These are phyloP conservation scores for Botrytis porri DNA, from an alignment of 2,329 filamentous ascomycete species.

Conservation along the genomic window DNA sequence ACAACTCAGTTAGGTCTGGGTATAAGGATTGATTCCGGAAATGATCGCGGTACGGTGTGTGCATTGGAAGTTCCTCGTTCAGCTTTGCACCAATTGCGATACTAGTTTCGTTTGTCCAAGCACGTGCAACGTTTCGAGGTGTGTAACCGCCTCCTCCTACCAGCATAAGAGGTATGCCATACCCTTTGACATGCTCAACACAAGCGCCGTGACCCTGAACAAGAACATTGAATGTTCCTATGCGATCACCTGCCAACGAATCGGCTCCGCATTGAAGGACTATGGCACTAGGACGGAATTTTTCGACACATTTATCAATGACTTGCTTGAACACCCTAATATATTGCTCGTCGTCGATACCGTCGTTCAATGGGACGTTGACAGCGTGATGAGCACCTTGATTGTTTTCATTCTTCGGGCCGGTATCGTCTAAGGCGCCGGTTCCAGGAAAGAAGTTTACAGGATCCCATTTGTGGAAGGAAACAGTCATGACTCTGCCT, in stretches of 20 bases:
- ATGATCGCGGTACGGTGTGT: slow-evolving; percentile 82
- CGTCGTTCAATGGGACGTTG: slow-evolving; percentile 87
- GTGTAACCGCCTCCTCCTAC: slow-evolving; percentile 97
- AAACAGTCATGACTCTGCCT: slow-evolving; percentile 86
- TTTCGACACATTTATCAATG: slow-evolving; percentile 72
- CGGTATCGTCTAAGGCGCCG: slow-evolving; percentile 81
- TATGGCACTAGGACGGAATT: slow-evolving; percentile 86
- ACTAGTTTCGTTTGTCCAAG: slow-evolving; percentile 95
- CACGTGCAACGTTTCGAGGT: slow-evolving; percentile 89
- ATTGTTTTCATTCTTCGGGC: slow-evolving; percentile 78
- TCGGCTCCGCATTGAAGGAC: slow-evolving; percentile 95
- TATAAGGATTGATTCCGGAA: slow-evolving; percentile 87
- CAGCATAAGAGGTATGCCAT: slow-evolving; percentile 78
- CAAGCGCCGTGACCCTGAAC: slow-evolving; percentile 92
- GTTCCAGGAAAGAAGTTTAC: slow-evolving; percentile 84
- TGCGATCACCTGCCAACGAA: slow-evolving; percentile 85
- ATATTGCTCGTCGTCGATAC: slow-evolving; percentile 89
- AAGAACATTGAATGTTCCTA: slow-evolving; percentile 95
- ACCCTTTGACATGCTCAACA: slow-evolving; percentile 81
- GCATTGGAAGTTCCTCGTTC: slow-evolving; percentile 67
- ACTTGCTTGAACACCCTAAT: slow-evolving; percentile 78
- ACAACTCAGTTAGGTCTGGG: slow-evolving; percentile 73
- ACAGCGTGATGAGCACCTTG: slow-evolving; percentile 84
- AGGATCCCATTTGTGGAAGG: slow-evolving; percentile 94
- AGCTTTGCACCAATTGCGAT: slow-evolving; percentile 78